Evolutionary conservation across 2,329 filamentous ascomycete genomes (phyloP).

Genomic region (Xenosphaeropsis pyriputrescens): DNA sequence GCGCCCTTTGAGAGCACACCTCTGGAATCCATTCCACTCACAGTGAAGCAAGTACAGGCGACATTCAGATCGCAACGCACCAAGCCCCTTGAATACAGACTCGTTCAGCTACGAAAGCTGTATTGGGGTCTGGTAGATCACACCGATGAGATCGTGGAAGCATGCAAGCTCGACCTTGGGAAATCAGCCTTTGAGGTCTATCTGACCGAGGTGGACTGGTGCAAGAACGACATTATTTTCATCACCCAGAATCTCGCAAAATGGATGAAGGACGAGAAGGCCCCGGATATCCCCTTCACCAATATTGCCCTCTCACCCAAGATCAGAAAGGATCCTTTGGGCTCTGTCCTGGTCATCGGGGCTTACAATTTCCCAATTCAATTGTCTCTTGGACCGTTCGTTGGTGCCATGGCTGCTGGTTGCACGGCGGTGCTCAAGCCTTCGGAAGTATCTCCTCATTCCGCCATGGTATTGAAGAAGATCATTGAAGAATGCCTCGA

Average conservation of each 20-base stretch:
- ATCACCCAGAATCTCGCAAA: constrained; percentile 62
- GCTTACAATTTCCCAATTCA: constrained; percentile 91
- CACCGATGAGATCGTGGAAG: constrained; percentile 55
- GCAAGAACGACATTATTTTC: constrained; percentile 69
- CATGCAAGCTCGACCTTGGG: constrained; percentile 62
- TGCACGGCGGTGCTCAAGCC: constrained; percentile 88
- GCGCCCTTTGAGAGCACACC: constrained; percentile 42
- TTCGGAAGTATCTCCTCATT: constrained; percentile 64
- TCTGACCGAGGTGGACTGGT: constrained; percentile 63
- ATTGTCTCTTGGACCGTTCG: constrained; percentile 60
- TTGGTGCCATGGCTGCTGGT: constrained; percentile 84
- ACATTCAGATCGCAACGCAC: constrained; percentile 73
- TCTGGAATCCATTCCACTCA: constrained; percentile 48
- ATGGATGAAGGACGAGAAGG: constrained; percentile 71
- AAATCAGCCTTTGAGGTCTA: constrained; percentile 65
- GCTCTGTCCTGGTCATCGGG: constrained; percentile 71
- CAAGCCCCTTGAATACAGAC: constrained; percentile 66
- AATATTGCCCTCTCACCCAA: constrained; percentile 58
- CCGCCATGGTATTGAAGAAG: constrained; percentile 66
- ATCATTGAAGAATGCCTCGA: constrained; percentile 67
- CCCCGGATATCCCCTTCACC: constrained; percentile 52
- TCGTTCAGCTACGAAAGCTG: constrained; percentile 78
- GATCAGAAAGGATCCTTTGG: constrained; percentile 78
- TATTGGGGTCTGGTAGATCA: constrained; percentile 88
- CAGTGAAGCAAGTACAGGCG: constrained; percentile 43